Percentiles rank a stretch among this genome's conserved stretches.
Evolutionary conservation across 164 flowering plant species (phyloP).

Genomic region (Chimonanthus salicifolius): DNA sequence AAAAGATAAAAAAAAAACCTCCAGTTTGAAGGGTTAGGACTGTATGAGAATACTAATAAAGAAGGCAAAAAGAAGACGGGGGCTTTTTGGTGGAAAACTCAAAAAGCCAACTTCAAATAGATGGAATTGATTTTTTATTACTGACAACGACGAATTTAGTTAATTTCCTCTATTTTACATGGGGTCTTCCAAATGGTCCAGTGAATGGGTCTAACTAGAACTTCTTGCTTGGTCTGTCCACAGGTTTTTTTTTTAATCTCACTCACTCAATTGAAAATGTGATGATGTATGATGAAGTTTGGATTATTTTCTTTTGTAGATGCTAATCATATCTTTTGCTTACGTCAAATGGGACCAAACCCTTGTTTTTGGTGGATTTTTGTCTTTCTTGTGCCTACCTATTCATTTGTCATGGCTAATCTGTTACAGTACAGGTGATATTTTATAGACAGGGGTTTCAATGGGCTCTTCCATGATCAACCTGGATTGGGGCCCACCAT

Average conservation of each 20-base stretch:
- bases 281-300: conserved; percentile 6
- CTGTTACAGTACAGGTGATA: background rate
- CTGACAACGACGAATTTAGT: too few species aligned
- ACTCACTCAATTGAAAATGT: conserved; percentile 6
- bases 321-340: conserved; percentile 1
- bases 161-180: too few species aligned
- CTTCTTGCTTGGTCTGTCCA: conserved; percentile 2
- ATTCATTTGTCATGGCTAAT: background rate
- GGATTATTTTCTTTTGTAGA: background rate
- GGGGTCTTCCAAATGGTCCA: too few species aligned
- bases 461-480: background rate
- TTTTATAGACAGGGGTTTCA: background rate
- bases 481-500: background rate
- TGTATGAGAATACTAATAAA: too few species aligned
- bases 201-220: too few species aligned
- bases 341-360: background rate
- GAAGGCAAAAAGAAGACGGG: too few species aligned
- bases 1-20: too few species aligned
- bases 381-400: background rate
- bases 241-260: conserved; percentile 12
- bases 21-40: too few species aligned
- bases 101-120: too few species aligned
- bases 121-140: too few species aligned
- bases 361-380: background rate
- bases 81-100: too few species aligned